A percentile compares a stretch with the other conserved stretches of the same genome.
phyloP scores from a whole-genome alignment of 495 filamentous ascomycete genomes.

The Aspergillus cavernicola region DNA sequence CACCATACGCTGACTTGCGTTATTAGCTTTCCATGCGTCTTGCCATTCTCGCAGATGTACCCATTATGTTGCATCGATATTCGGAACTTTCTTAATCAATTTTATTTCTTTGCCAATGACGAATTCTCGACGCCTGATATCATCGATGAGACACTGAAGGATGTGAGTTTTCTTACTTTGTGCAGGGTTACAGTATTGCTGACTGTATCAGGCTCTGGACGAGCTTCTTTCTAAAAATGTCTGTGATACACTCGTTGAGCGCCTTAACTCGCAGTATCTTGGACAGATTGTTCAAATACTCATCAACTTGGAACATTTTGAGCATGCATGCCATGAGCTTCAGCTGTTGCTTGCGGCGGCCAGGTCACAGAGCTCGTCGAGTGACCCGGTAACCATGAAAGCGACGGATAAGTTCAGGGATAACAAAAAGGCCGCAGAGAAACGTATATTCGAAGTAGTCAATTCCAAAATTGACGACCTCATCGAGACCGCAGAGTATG shows the following conservation, averaged over 20 bases:
- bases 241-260: slow-evolving; percentile 82
- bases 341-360: slow-evolving; percentile 79
- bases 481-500: slow-evolving; percentile 93
- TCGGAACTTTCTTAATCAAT: slow-evolving; percentile 91
- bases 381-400: slow-evolving; percentile 67
- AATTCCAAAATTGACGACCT: slow-evolving; percentile 99
- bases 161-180: slow-evolving; percentile 40
- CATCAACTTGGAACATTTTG: slow-evolving; percentile 96
- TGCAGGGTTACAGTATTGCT: slow-evolving; percentile 2
- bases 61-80: slow-evolving; percentile 97
- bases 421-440: slow-evolving; percentile 94
- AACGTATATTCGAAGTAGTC: slow-evolving; percentile 96
- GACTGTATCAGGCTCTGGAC: slow-evolving; percentile 62
- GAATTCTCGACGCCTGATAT: slow-evolving; percentile 83
- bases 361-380: slow-evolving; percentile 67
- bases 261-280: slow-evolving; percentile 85
- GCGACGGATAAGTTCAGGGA: slow-evolving; percentile 82
- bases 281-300: slow-evolving; percentile 98
- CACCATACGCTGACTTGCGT: slow-evolving; percentile 11
- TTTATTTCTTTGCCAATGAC: slow-evolving; percentile 92
- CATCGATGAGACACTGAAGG: slow-evolving; percentile 84
- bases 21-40: slow-evolving; percentile 76
- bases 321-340: slow-evolving; percentile 82
- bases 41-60: slow-evolving; percentile 99
- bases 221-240: slow-evolving; percentile 86